Conservation (phyloP, 805 yeast genomes). For the Nakazawaea ambrosiae region DNA sequence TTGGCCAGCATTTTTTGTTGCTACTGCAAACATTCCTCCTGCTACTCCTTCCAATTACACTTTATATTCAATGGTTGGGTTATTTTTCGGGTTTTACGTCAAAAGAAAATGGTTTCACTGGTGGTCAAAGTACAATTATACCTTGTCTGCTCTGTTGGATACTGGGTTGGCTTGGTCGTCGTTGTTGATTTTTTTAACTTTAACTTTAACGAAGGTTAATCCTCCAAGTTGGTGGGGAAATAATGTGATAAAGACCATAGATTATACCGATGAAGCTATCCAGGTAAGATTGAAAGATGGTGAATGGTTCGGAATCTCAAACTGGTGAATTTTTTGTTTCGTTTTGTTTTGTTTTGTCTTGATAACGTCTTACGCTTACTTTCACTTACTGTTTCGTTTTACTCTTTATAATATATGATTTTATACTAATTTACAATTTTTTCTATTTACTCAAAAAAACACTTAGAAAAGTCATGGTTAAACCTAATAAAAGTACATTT, state of each 20-base stretch:
- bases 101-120: constrained; percentile 51
- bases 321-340: constrained; percentile 38
- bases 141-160: constrained; percentile 58
- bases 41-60: constrained; percentile 65
- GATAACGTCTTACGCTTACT: neutral
- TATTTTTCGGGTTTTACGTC: constrained; percentile 48
- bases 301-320: constrained; percentile 38
- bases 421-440: too few species aligned
- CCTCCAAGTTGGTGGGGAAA: constrained; percentile 64
- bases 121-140: constrained; percentile 76
- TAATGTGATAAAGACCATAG: constrained; percentile 32
- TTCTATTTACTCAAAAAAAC: too few species aligned
- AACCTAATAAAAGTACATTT: too few species aligned
- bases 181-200: constrained; percentile 46
- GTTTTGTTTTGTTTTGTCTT: too few species aligned
- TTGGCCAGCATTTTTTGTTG: constrained; percentile 61
- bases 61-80: constrained; percentile 47
- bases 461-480: too few species aligned
- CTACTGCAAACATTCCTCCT: constrained; percentile 64
- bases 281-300: constrained; percentile 31
- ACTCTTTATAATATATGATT: too few species aligned
- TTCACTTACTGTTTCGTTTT: neutral
- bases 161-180: constrained; percentile 63
- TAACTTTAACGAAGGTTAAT: constrained; percentile 33
- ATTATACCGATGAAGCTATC: constrained; percentile 26